phyloP scores from a whole-genome alignment of 345 rosid species.

The Eucalyptus urophylla region DNA sequence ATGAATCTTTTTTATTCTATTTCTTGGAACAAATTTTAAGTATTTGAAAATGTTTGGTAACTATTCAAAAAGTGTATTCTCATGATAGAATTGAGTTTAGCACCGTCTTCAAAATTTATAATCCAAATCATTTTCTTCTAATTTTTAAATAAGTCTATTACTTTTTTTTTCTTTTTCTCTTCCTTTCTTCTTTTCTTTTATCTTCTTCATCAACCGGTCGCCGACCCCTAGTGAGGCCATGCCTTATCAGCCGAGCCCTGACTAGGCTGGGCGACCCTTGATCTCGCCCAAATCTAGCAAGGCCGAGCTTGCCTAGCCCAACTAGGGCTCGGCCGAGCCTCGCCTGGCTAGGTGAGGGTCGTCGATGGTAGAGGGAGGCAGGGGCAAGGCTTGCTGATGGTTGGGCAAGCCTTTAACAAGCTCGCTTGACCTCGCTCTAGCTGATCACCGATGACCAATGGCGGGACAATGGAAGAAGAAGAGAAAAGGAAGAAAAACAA shows the following conservation, averaged over 20 bases:
- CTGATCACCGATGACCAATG: accelerated
- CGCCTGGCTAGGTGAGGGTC: accelerated
- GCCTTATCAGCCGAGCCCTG: accelerated
- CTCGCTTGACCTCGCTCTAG: accelerated
- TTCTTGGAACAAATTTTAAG: accelerated
- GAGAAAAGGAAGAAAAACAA: no score
- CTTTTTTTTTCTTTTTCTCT: no score
- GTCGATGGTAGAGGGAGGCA: accelerated
- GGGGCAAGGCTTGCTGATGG: accelerated
- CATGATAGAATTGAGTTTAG: accelerated
- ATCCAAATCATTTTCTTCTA: no score
- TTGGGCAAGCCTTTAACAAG: no score
- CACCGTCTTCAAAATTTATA: accelerated
- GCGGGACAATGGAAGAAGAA: no score
- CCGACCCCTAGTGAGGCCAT: accelerated
- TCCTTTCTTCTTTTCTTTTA: no score
- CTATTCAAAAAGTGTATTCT: accelerated
- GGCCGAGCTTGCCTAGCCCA: no score
- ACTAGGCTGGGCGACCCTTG: accelerated
- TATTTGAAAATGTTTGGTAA: no score
- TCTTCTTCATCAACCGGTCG: accelerated
- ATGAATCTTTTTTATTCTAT: accelerated
- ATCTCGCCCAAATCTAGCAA: no score
- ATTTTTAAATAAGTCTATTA: no score
- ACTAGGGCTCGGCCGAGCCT: accelerated